Evolutionary conservation across 306 rosid species (phyloP).

Genomic region (Parietaria judaica): DNA sequence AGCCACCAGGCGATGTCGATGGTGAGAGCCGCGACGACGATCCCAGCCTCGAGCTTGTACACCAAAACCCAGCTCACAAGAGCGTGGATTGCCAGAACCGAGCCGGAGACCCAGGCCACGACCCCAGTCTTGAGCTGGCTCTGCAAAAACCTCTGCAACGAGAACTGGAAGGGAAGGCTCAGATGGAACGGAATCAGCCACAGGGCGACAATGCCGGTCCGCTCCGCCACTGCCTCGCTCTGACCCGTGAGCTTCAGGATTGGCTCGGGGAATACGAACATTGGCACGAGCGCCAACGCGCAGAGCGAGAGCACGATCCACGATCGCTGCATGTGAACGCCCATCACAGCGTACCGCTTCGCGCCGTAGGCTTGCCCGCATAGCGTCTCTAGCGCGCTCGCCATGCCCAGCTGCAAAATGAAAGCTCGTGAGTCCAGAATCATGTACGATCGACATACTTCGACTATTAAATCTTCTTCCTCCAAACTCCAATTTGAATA

Average conservation of each 20-base stretch:
- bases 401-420: constrained; percentile 15
- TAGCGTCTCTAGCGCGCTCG: constrained; percentile 1
- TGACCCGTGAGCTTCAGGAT: constrained; percentile 35
- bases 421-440: too few relatives aligned
- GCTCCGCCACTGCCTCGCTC: constrained; percentile 31
- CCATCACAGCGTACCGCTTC: neutral
- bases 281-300: constrained; percentile 31
- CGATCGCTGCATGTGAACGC: constrained; percentile 31
- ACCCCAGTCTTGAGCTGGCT: constrained; percentile 13
- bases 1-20: constrained; percentile 47
- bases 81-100: constrained; percentile 25
- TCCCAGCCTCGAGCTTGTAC: constrained; percentile 29
- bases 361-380: constrained; percentile 15
- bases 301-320: constrained; percentile 36
- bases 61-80: constrained; percentile 44
- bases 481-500: too few relatives aligned
- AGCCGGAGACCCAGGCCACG: constrained; percentile 11
- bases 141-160: constrained; percentile 26
- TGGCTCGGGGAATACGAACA: constrained; percentile 43
- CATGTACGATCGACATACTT: too few relatives aligned
- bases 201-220: constrained; percentile 36
- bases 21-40: constrained; percentile 47
- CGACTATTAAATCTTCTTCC: too few relatives aligned
- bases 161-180: constrained; percentile 44
- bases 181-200: constrained; percentile 44